Base-by-base conservation (phyloP, 345 rosid species). In the Draba incana region DNA sequence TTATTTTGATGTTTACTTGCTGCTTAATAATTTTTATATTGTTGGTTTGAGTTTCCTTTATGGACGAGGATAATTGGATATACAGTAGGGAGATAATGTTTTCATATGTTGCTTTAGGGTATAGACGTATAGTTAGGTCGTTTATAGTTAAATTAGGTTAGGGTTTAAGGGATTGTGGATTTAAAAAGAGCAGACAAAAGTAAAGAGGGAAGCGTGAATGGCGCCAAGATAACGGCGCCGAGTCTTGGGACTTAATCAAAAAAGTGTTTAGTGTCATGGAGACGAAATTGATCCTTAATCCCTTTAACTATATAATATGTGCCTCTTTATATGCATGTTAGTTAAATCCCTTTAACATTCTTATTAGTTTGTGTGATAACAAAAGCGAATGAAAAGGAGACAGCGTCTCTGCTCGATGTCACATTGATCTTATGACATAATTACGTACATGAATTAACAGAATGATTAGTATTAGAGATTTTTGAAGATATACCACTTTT, bases 151-250 rank as follows among this genome's bases (percentile, higher is more conserved):
- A 53, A 54, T 62, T 75, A 75, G 69, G 74, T 68, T 61, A 37
- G 31, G 31, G 45, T 30, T 61, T 37, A 35, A 10, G 46, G 69
- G 28, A 15, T 58, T 66, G 1, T 4, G 11, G 28, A 9, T 39
- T 38, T 16, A 10, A 48, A 43, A 42, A 43, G 53, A 43, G 16
- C 12, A 59, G 62, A 53, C 48, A 66, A 60, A 67, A 61, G 64
- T 64, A 2, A 16, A 28, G 35, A 61, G 33, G 13, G 49, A 52
- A 66, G 73, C 69, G 78, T 75, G 74, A 67, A 68, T 75, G 69
- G 69, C 74, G 78, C 73, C 64, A 74, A 74, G 73, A 45, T 60
- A 67, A 74, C 73, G 67, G 73, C 73, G 74, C 78, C 64, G 69
- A 62, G 78, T 68, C 78, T 55, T 75, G 49, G 39, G 10, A 62